Evolutionary conservation across 805 yeast species (phyloP).

Genomic region (Pichia heedii): DNA sequence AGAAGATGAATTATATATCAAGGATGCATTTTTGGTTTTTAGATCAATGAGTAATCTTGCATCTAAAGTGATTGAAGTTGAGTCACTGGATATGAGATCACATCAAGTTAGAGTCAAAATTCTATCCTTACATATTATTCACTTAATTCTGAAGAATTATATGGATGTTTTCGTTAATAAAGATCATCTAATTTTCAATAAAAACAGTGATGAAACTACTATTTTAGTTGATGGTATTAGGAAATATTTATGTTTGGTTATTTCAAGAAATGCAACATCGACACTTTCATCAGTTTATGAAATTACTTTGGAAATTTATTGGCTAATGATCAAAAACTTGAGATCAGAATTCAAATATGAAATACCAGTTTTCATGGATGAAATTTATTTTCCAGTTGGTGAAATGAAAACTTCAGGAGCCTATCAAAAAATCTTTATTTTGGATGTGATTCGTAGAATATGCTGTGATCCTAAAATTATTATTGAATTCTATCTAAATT

Average conservation of each 20-base stretch:
- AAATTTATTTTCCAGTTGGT: conserved; percentile 87
- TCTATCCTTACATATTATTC: conserved; percentile 78
- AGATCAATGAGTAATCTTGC: conserved; percentile 93
- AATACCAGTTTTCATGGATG: conserved; percentile 87
- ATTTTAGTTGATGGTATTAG: conserved; percentile 71
- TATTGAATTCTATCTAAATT: conserved; percentile 87
- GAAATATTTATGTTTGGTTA: conserved; percentile 71
- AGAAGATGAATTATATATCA: conserved; percentile 62
- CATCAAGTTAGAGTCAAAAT: conserved; percentile 89
- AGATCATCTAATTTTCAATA: conserved; percentile 42
- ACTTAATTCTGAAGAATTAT: conserved; percentile 77
- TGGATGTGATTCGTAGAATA: conserved; percentile 70
- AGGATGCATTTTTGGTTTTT: conserved; percentile 88
- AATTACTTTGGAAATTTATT: conserved; percentile 83
- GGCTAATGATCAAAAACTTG: conserved; percentile 76
- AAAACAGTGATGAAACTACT: conserved; percentile 44
- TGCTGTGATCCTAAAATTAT: conserved; percentile 84
- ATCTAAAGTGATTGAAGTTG: conserved; percentile 71
- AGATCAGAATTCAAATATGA: conserved; percentile 86
- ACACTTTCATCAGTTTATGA: conserved; percentile 88
- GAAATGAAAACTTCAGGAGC: conserved; percentile 87
- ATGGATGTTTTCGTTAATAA: conserved; percentile 67
- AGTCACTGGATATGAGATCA: conserved; percentile 74
- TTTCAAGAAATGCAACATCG: conserved; percentile 89
- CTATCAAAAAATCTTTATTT: conserved; percentile 84